Evolutionary conservation across 306 rosid species (phyloP).

Genomic region (Prunus kanzakura): DNA sequence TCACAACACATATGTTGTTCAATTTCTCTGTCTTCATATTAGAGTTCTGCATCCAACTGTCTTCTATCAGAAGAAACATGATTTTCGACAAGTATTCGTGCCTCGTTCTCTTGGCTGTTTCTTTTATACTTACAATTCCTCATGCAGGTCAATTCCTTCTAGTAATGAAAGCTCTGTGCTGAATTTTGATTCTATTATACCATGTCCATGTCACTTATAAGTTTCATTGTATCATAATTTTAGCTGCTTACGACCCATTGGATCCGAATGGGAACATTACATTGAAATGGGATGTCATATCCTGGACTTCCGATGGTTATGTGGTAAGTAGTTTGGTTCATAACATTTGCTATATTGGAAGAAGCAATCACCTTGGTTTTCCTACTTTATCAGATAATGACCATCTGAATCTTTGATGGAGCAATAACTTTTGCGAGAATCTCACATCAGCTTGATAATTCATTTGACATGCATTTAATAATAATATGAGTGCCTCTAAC

Average conservation of each 20-base stretch:
- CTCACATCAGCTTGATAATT: no score
- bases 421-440: no score
- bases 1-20: neutral
- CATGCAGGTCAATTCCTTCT: conserved; percentile 38
- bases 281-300: conserved; percentile 67
- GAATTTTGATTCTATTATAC: neutral
- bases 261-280: conserved; percentile 70
- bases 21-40: neutral
- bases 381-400: no score
- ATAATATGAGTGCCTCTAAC: no score
- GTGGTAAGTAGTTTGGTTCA: conserved; percentile 29
- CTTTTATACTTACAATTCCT: conserved; percentile 31
- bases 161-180: neutral
- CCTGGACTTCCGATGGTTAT: conserved; percentile 69
- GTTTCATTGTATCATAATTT: neutral
- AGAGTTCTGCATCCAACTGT: no score
- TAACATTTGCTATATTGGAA: neutral
- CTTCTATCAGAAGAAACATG: neutral
- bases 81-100: neutral
- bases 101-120: conserved; percentile 20
- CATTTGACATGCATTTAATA: neutral
- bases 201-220: no score
- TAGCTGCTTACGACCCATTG: conserved; percentile 58
- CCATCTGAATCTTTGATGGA: no score
- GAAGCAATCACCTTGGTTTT: neutral